phyloP scores from a whole-genome alignment of 2,329 filamentous ascomycete genomes.

The Scedosporium dehoogii region DNA sequence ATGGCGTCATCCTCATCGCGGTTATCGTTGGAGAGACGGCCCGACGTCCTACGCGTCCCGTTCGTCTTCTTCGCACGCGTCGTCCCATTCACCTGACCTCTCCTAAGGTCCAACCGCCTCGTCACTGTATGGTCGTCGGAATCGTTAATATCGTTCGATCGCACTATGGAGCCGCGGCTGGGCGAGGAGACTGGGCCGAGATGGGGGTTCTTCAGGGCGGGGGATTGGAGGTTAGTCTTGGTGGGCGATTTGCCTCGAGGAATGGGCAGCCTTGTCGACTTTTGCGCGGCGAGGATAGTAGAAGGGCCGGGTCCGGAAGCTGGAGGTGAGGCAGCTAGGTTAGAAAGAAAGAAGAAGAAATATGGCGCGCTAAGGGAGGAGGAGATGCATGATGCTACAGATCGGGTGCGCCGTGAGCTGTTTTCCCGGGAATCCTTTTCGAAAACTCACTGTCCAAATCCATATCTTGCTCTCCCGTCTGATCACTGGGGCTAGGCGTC shows the following conservation, averaged over 20 bases:
- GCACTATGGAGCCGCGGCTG: conserved; percentile 25
- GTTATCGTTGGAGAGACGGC: conserved; percentile 10
- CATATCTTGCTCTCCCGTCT: conserved; percentile 37
- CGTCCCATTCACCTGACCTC: conserved; percentile 17
- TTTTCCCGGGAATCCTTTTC: neutral
- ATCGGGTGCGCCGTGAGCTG: too few relatives aligned
- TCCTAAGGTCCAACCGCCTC: conserved; percentile 43
- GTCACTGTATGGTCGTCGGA: conserved; percentile 32
- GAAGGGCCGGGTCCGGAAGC: conserved; percentile 43
- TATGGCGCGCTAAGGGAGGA: neutral
- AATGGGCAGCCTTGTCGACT: conserved; percentile 35
- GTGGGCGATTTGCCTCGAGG: conserved; percentile 47
- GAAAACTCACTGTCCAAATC: conserved; percentile 26
- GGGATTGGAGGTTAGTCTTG: conserved; percentile 51
- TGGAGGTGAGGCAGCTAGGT: conserved; percentile 14
- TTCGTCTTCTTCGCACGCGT: conserved; percentile 21
- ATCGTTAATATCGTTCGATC: conserved; percentile 15
- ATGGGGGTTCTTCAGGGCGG: conserved; percentile 51
- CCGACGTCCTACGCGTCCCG: conserved; percentile 15
- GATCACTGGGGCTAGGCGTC: conserved; percentile 19
- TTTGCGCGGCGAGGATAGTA: conserved; percentile 41
- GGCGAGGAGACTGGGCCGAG: conserved; percentile 44
- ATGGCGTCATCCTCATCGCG: conserved; percentile 17
- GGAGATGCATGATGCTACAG: neutral
- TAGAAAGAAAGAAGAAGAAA: neutral